Conservation (phyloP, 2,329 filamentous ascomycete species). For the Scorias spongiosa region DNA sequence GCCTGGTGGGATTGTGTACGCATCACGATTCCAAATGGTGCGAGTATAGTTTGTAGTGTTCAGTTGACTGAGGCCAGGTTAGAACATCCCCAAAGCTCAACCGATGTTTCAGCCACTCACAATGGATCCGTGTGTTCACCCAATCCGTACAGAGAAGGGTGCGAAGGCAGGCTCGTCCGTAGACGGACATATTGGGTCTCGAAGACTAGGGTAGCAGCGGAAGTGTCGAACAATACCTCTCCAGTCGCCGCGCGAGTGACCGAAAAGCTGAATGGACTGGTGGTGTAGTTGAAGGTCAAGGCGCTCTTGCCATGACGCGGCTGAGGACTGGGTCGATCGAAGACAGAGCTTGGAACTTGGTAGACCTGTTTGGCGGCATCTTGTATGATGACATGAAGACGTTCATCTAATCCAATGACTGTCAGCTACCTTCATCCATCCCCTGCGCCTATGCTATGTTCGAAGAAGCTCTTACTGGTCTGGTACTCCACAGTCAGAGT, state of each 20-base stretch:
- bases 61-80: conserved; percentile 22
- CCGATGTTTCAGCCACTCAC: conserved; percentile 7
- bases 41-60: conserved; percentile 55
- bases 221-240: conserved; percentile 55
- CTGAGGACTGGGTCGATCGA: conserved; percentile 41
- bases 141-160: conserved; percentile 61
- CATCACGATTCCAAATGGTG: conserved; percentile 55
- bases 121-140: conserved; percentile 59
- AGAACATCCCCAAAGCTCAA: conserved; percentile 28
- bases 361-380: conserved; percentile 57
- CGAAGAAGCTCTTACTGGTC: conserved; percentile 29
- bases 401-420: conserved; percentile 18
- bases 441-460: no score
- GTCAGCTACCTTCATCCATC: no score
- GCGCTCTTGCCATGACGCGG: conserved; percentile 22
- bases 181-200: conserved; percentile 65
- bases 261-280: conserved; percentile 52
- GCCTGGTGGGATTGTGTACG: conserved; percentile 41
- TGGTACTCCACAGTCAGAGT: conserved; percentile 47
- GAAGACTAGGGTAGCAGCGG: conserved; percentile 51
- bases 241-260: conserved; percentile 43
- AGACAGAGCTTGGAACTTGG: conserved; percentile 55
- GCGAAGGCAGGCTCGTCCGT: conserved; percentile 51
- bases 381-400: conserved; percentile 61
- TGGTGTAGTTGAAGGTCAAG: conserved; percentile 39